Base-by-base conservation (phyloP, 2,329 filamentous ascomycete species). In the Aureobasidium sp. region DNA sequence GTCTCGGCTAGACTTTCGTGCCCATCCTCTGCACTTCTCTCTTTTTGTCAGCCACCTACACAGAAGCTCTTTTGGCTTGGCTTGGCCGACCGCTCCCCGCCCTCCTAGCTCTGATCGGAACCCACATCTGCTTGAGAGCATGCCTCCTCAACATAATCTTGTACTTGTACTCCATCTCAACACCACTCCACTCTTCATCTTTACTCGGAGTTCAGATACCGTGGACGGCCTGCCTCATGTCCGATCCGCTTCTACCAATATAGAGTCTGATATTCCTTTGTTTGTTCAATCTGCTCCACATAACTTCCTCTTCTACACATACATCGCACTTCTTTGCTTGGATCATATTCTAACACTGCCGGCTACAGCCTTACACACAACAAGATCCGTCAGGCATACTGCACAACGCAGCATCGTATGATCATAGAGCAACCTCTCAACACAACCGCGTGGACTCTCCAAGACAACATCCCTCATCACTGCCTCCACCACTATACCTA, bases 21-120 rank as follows among this genome's bases (percentile, higher is more conserved):
- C 45, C 34, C 12, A 31, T 51, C 41, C 15, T 60, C 57, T 51
- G 31, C 57, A 60, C 57, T 41, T 41, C 45, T 49, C 45, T 60
- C 22, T 31, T 51, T 42, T 22, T 25, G 57, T 60, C 57, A 17
- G 34, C 34, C 36, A 48, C 47, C 22, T 39, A 25, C 34, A 27
- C 55, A 59, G 22, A 29, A 48, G 55, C 55, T 59, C 41, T 59
- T 59, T 39, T 31, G 36, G 34, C 57, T 39, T 49, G 55, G 41
- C 55, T 59, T 59, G 57, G 57, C 57, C 57, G 57, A 17, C 36
- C 22, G 57, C 57, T 49, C 57, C 57, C 57, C 57, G 57, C 57
- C 25, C 45, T 59, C 31, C 39, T 60, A 60, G 57, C 45, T 51
- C 45, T 31, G 45, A 22, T 31, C 36, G 39, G 20, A 39, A 59